Percentiles rank a stretch among this genome's conserved stretches.
Conservation (phyloP, 2,329 filamentous ascomycete genomes). For the Fusarium brevicatenulatum region DNA sequence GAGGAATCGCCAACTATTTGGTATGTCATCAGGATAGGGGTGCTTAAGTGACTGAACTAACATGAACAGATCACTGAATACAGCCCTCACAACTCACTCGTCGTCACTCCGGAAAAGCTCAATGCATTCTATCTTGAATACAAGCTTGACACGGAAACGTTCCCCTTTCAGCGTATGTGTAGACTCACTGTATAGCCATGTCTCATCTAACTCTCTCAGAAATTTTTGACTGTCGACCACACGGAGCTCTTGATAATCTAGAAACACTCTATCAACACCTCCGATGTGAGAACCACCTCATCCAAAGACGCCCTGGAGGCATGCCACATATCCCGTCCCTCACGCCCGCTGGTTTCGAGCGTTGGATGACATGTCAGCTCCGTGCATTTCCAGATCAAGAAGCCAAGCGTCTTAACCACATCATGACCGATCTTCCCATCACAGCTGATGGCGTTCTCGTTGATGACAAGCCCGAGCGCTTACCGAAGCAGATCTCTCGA, state of each 20-base stretch:
- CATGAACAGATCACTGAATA: constrained; percentile 47
- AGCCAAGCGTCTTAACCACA: constrained; percentile 73
- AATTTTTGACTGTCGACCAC: constrained; percentile 60
- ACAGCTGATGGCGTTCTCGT: constrained; percentile 63
- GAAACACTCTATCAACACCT: constrained; percentile 64
- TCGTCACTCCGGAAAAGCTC: constrained; percentile 81
- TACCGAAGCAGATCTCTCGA: constrained; percentile 82
- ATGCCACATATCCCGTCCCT: constrained; percentile 71
- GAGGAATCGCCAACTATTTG: constrained; percentile 78
- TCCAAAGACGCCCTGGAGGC: constrained; percentile 63
- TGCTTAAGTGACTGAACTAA: not conserved
- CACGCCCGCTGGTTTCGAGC: constrained; percentile 73
- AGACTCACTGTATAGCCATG: not conserved
- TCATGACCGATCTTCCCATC: constrained; percentile 77
- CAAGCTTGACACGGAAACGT: constrained; percentile 70
- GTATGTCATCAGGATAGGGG: constrained; percentile 56
- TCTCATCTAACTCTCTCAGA: constrained; percentile 48
- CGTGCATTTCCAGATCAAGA: constrained; percentile 81
- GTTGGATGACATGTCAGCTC: constrained; percentile 78
- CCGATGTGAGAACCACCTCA: constrained; percentile 71
- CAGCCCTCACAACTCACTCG: constrained; percentile 56
- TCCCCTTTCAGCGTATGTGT: constrained; percentile 72
- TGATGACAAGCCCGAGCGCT: constrained; percentile 73
- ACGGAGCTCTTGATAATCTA: constrained; percentile 41
- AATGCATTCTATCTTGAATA: constrained; percentile 77